Evolutionary conservation across 495 filamentous ascomycete species (phyloP), one percentile per base, ranked within the genome.

Genomic region (Xylaria sp.): DNA sequence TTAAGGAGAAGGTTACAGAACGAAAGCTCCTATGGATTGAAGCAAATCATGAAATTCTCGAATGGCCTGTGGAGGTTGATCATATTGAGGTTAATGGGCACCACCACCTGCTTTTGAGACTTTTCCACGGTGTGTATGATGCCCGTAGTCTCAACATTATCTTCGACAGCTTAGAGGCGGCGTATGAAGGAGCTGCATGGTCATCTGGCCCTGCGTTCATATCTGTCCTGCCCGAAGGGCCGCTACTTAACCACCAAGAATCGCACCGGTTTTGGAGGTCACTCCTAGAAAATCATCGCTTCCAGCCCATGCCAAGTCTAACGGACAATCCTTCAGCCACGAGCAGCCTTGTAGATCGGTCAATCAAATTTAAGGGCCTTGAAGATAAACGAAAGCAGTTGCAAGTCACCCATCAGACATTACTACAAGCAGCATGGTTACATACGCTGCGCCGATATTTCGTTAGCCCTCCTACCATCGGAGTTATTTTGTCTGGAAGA

Each of bases 111-210:
- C 81, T 80, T 24, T 75, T 96, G 35, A 85, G 90, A 52, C 88
- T 96, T 0, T 95, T 96, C 79, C 95, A 98, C 76, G 93, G 89
- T 7, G 81, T 98, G 0, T 98, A 98, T 74, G 95, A 98, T 81
- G 95, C 92, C 1, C 92, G 88, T 74, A 95, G 93, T 66, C 84
- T 97, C 35, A 77, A 85, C 0, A 80, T 94, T 33, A 77, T 97
- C 0, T 80, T 97, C 19, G 80, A 85, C 6, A 80, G 84, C 29
- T 82, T 94, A 40, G 80, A 77, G n/a, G 64, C 75, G 37, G 78
- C 85, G 21, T 91, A 90, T 68, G 63, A 70, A 6, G 58, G 73
- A 0, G 3, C 69, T 5, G n/a, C 64, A 3, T 66, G 75, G n/a
- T 57, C 77, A 6, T 75, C 66, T 40, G 76, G 82, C 17, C 88